Base-by-base conservation (phyloP, 495 filamentous ascomycete species). In the Glutinoglossum americanum region DNA sequence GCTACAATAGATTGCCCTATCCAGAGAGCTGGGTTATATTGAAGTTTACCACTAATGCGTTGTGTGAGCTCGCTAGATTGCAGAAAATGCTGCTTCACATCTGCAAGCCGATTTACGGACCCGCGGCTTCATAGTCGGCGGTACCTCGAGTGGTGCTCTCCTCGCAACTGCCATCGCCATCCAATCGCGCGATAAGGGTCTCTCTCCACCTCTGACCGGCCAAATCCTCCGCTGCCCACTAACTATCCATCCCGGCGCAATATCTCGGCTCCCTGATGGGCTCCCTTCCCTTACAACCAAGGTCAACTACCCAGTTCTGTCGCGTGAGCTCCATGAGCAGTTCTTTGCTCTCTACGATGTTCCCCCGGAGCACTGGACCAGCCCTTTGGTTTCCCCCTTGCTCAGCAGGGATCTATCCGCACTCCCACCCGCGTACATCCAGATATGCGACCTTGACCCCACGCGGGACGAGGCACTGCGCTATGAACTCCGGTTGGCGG, bases 81-180 rank as follows among this genome's bases (percentile, higher is more conserved):
- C 23, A 51, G 23, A 61, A 25, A 69, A 77, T 51, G 68, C 7
- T 26, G 30, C 21, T 11, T 51, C 23, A 51, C 47, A 51, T 28
- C 47, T 51, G 15, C 47, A 51, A 28, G 68, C 70, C 17, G 67
- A 72, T 54, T 67, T 69, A 3, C 59, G 63, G 8, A 64, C 59
- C 55, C 63, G 51, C 47, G 76, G 76, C 0, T 78, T 78, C 57
- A 60, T 79, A 30, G 57, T 78, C 37, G 73, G 73, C 27, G 76
- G 76, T 5, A 67, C 65, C 3, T 74, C 71, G 4, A 73, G 74
- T 15, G 76, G 75, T 8, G 74, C 66, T 1, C 74, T 74, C 59
- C 62, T 78, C 11, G 61, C 71, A 0, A 68, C 70, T 13, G 67
- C 73, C 11, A 59, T 72, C 2, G 64, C 68, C 0, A 70, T 73